Base-by-base conservation (phyloP, 2,329 filamentous ascomycete species). In the Ascochyta pisi region DNA sequence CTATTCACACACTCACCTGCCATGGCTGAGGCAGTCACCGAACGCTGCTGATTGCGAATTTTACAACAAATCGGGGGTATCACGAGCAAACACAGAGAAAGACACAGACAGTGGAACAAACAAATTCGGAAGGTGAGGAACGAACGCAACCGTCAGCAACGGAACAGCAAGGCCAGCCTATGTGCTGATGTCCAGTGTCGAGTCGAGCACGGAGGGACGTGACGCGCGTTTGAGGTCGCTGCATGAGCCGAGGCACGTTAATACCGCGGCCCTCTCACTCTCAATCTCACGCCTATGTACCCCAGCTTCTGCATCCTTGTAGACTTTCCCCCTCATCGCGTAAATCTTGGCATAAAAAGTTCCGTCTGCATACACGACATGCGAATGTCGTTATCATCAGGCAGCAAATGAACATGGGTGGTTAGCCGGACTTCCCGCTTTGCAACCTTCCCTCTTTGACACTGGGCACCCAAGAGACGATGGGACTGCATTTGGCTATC, bases 201-300 rank as follows among this genome's bases (percentile, higher is more conserved):
- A 56, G 29, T 47, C n/a, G 41, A 45, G 26, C 19, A 19, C 24
- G 22, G 19, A 16, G 24, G 41, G 31, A 54, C n/a, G 40, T 50
- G 37, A 50, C 26, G 46, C 41, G 41, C 37, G 53, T 31, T 29
- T 50, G 41, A 51, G 24, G 42, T 33, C 26, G 37, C 31, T 47
- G 26, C 50, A 29, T 5, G 42, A 56, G 53, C 53, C 53, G 53
- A 56, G 53, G 53, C 42, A 56, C 26, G 41, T 39, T 37, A 49
- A 26, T 19, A 24, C 19, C 44, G 29, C 29, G 3, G 9, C 13
- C 9, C 12, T 12, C 3, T 12, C 13, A 9, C 27, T 29, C 27
- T 10, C 27, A 10, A 4, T 4, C 29, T 13, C 29, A 31, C 6
- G 27, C 38, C 15, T 35, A 29, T 39, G 27, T 24, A 47, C 42